A percentile compares a stretch with the other conserved stretches of the same genome.
phyloP scores from a whole-genome alignment of 169 alveolate species.

The Cryptosporidium muris region DNA sequence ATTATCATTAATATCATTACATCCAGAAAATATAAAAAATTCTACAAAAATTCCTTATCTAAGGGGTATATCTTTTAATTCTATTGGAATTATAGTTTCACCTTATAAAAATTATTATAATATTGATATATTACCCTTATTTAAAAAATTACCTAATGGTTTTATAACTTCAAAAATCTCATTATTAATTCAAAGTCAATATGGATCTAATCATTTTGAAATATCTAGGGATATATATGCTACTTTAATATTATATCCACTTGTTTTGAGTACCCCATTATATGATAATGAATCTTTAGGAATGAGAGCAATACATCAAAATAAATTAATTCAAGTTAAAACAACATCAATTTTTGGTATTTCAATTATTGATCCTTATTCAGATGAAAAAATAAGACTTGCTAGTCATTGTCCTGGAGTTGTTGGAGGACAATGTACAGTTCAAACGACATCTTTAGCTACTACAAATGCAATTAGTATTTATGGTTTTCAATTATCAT shows the following conservation, averaged over 20 bases:
- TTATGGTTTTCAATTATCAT: constrained; percentile 47
- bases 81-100: constrained; percentile 17
- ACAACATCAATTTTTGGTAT: constrained; percentile 51
- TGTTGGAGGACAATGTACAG: constrained; percentile 62
- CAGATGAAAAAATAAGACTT: constrained; percentile 4
- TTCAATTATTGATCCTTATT: constrained; percentile 42
- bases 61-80: constrained; percentile 52
- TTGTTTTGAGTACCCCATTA: constrained; percentile 23
- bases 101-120: constrained; percentile 35
- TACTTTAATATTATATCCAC: constrained; percentile 10
- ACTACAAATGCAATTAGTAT: constrained; percentile 60
- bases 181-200: constrained; percentile 9
- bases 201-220: constrained; percentile 2
- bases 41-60: not conserved
- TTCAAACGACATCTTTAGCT: constrained; percentile 43
- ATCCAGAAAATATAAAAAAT: not conserved
- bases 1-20: not conserved
- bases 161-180: constrained; percentile 13
- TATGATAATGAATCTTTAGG: constrained; percentile 36
- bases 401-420: constrained; percentile 41
- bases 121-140: constrained; percentile 41
- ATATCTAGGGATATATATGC: constrained; percentile 2
- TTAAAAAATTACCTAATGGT: constrained; percentile 25
- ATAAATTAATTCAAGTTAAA: constrained; percentile 38
- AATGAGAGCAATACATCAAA: constrained; percentile 55